Evolutionary conservation across 2,329 filamentous ascomycete species (phyloP), one percentile per base, ranked within the genome.

Genomic region (Neoascochyta sp.): DNA sequence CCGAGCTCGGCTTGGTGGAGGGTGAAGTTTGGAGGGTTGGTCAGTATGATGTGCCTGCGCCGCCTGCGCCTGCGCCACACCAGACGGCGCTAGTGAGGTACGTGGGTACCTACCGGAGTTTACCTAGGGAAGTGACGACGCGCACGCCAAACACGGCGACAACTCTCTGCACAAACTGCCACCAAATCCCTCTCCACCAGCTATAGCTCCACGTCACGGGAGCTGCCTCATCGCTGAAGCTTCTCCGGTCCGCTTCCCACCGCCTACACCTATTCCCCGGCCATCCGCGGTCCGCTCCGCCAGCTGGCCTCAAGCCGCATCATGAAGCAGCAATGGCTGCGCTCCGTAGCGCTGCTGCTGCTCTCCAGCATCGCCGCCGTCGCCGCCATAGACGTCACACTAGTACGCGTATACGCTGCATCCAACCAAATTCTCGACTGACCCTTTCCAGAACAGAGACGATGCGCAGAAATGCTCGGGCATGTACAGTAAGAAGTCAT

Each of bases 401-500:
- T 65, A 20, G 60, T 62, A 51, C 24, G 43, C 36, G 14, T 13
- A 12, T 10, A 11, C 16, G 7, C n/a, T n/a, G 10, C 12, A 15
- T 10, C 41, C 45, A 29, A 48, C 16, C 8, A 9, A 2, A 13
- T 17, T 14, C n/a, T n/a, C n/a, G n/a, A n/a, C n/a, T n/a, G n/a
- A n/a, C n/a, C n/a, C n/a, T n/a, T n/a, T n/a, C 7, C 38, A 93
- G 86, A 82, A 86, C 62, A 75, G 92, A 59, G 78, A 81, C 19
- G 84, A 90, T 56, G 74, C 80, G 55, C 85, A 95, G 68, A 78
- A 83, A 76, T 95, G 90, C 69, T 70, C 73, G 70, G 87, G 90
- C 68, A 95, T 96, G 89, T 96, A 95, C 70, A 89, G 85, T 67
- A 81, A 79, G 59, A 84, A 80, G 54, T 76, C 83, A 28, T 96